These are phyloP conservation scores for Taphrina populina DNA, from an alignment of 1,139 yeast species.

Conservation along the genomic window DNA sequence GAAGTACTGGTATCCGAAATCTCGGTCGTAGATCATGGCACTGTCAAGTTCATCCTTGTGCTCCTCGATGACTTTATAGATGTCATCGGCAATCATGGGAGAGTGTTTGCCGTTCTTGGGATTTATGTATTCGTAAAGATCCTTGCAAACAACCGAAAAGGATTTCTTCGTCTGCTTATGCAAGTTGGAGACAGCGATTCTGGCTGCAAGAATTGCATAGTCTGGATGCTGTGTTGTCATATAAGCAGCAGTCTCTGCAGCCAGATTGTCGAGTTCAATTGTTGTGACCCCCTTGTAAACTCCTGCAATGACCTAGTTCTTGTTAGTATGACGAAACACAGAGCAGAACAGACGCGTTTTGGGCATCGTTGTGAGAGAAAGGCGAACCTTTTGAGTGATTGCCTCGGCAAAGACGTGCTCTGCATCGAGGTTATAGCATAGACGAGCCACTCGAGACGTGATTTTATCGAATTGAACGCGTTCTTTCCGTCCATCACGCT, in stretches of 20 bases:
- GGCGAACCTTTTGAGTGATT: constrained; percentile 64
- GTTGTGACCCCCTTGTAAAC: constrained; percentile 97
- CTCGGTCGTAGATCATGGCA: constrained; percentile 80
- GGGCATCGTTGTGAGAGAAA: not conserved
- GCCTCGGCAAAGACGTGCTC: constrained; percentile 83
- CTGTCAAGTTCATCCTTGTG: constrained; percentile 72
- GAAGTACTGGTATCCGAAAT: constrained; percentile 76
- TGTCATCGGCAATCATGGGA: constrained; percentile 78
- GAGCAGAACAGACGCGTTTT: not conserved
- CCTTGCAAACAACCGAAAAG: constrained; percentile 74
- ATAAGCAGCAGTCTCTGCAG: constrained; percentile 96
- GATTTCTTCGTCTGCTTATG: constrained; percentile 92
- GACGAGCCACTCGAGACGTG: constrained; percentile 63
- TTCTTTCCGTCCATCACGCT: constrained; percentile 69
- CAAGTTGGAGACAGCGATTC: constrained; percentile 86
- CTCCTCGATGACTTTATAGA: constrained; percentile 61
- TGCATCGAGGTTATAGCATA: constrained; percentile 80
- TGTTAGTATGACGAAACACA: constrained; percentile 7
- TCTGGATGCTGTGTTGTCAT: constrained; percentile 95
- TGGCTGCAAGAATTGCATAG: constrained; percentile 89
- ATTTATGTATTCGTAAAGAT: constrained; percentile 70
- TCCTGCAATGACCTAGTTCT: constrained; percentile 63
- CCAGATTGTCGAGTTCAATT: constrained; percentile 83
- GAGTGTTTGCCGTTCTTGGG: constrained; percentile 72
- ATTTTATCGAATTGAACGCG: constrained; percentile 79